Evolutionary conservation across 1,139 yeast species (phyloP).

Genomic region (Saccharomyces hybrid): DNA sequence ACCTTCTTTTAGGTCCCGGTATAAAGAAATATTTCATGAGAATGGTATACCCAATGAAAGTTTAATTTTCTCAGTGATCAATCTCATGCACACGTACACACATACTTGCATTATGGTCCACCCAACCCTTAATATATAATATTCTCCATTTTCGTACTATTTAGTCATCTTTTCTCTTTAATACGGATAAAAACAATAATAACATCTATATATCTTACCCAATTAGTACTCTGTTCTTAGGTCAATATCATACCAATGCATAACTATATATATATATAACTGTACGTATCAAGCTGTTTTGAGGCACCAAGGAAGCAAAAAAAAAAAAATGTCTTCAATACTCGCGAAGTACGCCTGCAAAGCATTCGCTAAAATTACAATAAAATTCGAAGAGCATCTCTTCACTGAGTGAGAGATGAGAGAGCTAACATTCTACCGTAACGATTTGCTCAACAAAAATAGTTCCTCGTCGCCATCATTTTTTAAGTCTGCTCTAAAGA

Average conservation of each 20-base stretch:
- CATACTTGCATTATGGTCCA: too few relatives aligned
- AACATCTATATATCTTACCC: too few relatives aligned
- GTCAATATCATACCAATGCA: background rate
- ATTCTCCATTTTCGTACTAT: too few relatives aligned
- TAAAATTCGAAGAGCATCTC: too few relatives aligned
- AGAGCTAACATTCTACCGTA: conserved; percentile 15
- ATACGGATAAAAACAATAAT: too few relatives aligned
- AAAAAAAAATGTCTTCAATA: background rate
- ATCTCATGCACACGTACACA: too few relatives aligned
- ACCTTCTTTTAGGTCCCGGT: conserved; percentile 24
- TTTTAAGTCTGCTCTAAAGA: conserved; percentile 24
- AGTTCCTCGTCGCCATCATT: conserved; percentile 26
- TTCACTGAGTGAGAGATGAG: too few relatives aligned
- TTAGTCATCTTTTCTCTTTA: too few relatives aligned
- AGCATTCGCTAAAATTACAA: background rate
- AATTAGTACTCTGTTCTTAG: too few relatives aligned
- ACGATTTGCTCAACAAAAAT: conserved; percentile 19
- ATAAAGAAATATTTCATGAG: conserved; percentile 29
- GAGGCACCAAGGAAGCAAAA: background rate
- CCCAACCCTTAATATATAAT: too few relatives aligned
- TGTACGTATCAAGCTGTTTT: background rate
- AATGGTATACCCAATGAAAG: conserved; percentile 37
- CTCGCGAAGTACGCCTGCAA: background rate
- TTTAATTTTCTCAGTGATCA: conserved; percentile 15
- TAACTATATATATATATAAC: background rate